phyloP scores from a whole-genome alignment of 208 protist genomes.

The Leishmania turanica region DNA sequence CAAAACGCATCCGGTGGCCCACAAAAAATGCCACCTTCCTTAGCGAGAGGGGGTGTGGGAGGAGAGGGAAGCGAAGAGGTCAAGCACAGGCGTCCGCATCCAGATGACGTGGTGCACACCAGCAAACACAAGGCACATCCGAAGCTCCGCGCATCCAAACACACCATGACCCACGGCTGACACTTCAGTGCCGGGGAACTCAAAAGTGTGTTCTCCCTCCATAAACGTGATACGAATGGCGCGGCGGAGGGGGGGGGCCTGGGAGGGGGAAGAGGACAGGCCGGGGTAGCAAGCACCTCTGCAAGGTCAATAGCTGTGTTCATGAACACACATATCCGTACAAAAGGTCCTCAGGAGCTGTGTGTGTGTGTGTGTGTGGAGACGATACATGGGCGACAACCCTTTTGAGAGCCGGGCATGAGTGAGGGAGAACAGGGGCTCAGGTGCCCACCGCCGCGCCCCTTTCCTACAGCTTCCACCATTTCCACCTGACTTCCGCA shows the following conservation, averaged over 20 bases:
- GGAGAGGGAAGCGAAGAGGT: not conserved
- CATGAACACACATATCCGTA: constrained; percentile 9
- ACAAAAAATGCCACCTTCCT: not conserved
- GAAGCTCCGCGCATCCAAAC: not conserved
- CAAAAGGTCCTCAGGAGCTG: not conserved
- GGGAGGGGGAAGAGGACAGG: not conserved
- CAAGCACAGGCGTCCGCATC: not conserved
- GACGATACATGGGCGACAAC: not conserved
- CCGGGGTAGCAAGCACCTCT: not conserved
- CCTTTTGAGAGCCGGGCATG: not conserved
- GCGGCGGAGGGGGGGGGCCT: not conserved
- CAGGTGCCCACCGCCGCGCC: not conserved
- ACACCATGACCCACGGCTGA: not conserved
- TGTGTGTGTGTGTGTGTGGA: not conserved
- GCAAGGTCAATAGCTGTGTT: not conserved
- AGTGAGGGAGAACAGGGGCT: not conserved
- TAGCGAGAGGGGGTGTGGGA: not conserved
- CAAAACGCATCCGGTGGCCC: not conserved
- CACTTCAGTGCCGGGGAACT: not conserved
- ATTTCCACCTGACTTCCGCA: constrained; percentile 54
- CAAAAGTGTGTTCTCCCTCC: not conserved
- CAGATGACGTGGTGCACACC: not conserved
- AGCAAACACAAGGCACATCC: not conserved
- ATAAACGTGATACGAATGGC: not conserved
- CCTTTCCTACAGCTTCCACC: constrained; percentile 41